Base-by-base conservation (phyloP, 2,329 filamentous ascomycete genomes). In the Fusarium oligoseptatum region DNA sequence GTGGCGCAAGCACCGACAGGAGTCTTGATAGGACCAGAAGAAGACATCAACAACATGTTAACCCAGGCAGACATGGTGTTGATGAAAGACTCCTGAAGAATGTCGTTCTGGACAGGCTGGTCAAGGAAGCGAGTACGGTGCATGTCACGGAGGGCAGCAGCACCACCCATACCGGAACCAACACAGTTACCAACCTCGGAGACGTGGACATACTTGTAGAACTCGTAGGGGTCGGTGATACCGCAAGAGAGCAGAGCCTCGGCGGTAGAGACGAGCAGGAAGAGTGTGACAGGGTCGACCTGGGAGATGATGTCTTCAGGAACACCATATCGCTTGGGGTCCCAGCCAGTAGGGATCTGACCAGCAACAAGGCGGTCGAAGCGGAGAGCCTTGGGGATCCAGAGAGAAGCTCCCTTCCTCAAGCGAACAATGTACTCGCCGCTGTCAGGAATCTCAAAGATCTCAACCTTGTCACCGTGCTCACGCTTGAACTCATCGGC, bases 31-130 rank as follows among this genome's bases (percentile, higher is more conserved):
- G 97, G 95, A 77, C 97, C 97, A 62, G 97, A 98, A 6, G 97
- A 98, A 6, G 97, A 99, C 74, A 99, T 88, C 74, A 99, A 88
- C 85, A 99, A 88, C 97, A 99, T 99, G 88, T 99, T 99, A 67
- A 99, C 95, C 97, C 97, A 99, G 17, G 97, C 97, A 78, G 94
- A 93, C 96, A 99, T 99, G 66, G 97, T 99, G 89, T 99, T 99
- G 90, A 99, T 98, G 89, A 99, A 99, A 14, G 97, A 98, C 86
- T 99, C 97, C 82, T 99, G 97, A 15, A 99, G 90, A 82, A 99
- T 98, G 82, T 99, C 97, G 86, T 98, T 99, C 86, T 99, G 97
- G 60, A 99, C 91, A 66, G 96, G 97, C 87, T 95, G 97, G 87
- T 99, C 97, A 73, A 98, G 89, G 91, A 93, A 98, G 70, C 97